Base-by-base conservation (phyloP, 805 yeast genomes). In the Tetrapisispora phaffii region DNA sequence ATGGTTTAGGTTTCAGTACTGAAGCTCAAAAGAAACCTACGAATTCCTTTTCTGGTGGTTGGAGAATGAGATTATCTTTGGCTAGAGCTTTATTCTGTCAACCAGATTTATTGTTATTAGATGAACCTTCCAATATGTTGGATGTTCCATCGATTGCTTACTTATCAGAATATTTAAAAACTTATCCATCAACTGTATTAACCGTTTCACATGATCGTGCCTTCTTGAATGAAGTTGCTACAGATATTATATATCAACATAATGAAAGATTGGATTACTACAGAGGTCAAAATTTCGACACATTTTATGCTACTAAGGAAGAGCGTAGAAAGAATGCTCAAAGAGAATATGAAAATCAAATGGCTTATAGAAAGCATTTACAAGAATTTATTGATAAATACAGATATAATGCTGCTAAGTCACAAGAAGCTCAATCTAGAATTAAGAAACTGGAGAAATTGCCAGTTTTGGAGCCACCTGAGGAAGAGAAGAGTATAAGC, bases 101-200 rank as follows among this genome's bases (percentile, higher is more conserved):
- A 62, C 98, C 98, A 0, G 98, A 93, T 65, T 72, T 93, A 52
- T 72, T 93, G 53, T 71, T 93, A 61, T 75, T 93, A 52, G 98
- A 93, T 77, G 99, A 93, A 75, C 99, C 99, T 59, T 89, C 97
- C 50, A 93, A 93, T 82, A 93, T 89, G 96, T 85, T 93, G 95
- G 99, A 93, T 78, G 96, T 93, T 65, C 99, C 98, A 24, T 89
- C 97, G 44, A 86, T 93, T 63, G 90, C 97, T 1, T 93, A 80
- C 64, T 74, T 93, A 60, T 90, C 97, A 10, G 79, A 85, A 54
- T 93, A 93, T 62, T 70, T 93, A 55, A 95, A 86, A 61, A 74
- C 85, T 7, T 93, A 93, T 63, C 89, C 95, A 44, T 77, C 96
- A 1, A 93, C 98, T 0, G 93, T 93, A 2, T 71, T 93, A 51